Percentiles rank a stretch among this genome's conserved stretches.
phyloP scores from a whole-genome alignment of 2,329 filamentous ascomycete species.

The Sclerotinia minor region DNA sequence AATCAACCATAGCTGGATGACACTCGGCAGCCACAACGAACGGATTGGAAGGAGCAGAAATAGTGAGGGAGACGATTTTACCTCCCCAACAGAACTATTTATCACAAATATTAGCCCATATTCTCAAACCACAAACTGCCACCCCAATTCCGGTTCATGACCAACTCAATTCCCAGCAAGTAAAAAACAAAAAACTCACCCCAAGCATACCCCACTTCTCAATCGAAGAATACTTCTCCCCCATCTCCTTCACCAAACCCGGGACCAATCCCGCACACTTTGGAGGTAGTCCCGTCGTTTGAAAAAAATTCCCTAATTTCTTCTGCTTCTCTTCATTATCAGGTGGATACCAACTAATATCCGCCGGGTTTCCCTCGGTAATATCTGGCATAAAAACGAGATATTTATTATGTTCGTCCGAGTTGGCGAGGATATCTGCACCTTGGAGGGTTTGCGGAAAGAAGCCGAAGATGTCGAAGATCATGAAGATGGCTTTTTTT shows the following conservation, averaged over 20 bases:
- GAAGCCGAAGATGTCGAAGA: conserved; percentile 68
- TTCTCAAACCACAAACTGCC: neutral
- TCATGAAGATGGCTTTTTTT: conserved; percentile 59
- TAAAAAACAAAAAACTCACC: conserved; percentile 24
- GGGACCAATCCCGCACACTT: conserved; percentile 52
- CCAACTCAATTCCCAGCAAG: neutral
- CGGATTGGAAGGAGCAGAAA: conserved; percentile 36
- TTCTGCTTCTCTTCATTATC: conserved; percentile 62
- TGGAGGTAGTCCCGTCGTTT: conserved; percentile 36
- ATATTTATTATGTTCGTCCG: conserved; percentile 62
- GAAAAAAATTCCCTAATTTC: conserved; percentile 59
- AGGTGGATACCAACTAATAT: conserved; percentile 58
- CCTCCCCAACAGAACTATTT: conserved; percentile 42
- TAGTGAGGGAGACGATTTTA: conserved; percentile 38
- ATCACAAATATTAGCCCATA: neutral
- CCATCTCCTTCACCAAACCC: conserved; percentile 49
- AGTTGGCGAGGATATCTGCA: conserved; percentile 62
- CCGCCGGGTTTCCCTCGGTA: conserved; percentile 63
- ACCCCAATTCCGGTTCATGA: neutral
- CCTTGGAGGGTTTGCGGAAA: conserved; percentile 70
- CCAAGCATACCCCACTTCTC: conserved; percentile 46
- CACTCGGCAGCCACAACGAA: conserved; percentile 56
- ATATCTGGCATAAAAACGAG: conserved; percentile 90
- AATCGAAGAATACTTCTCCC: conserved; percentile 54
- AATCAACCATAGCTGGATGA: conserved; percentile 66